These are phyloP conservation scores for Shiraia bambusicola DNA, from an alignment of 2,329 filamentous ascomycete species.

Conservation along the genomic window DNA sequence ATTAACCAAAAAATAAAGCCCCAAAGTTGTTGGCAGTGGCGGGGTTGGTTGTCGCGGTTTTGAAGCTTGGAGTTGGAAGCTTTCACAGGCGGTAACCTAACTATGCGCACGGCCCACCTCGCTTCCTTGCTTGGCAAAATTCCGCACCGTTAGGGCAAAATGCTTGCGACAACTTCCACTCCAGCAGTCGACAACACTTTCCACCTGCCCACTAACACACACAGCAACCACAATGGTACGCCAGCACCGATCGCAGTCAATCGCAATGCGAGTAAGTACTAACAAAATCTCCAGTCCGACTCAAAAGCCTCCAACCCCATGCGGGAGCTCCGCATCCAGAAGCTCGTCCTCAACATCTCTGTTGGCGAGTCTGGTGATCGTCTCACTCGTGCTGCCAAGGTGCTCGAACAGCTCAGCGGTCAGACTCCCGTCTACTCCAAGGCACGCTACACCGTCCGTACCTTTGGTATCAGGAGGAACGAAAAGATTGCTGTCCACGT, in stretches of 20 bases:
- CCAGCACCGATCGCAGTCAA: conserved; percentile 5
- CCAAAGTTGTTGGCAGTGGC: conserved; percentile 17
- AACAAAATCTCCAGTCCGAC: conserved; percentile 38
- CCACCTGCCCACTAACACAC: conserved; percentile 40
- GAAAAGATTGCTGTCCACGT: conserved; percentile 97
- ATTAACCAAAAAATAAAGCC: conserved; percentile 12
- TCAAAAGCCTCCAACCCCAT: conserved; percentile 92
- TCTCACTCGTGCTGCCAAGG: conserved; percentile 99
- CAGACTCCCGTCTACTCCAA: conserved; percentile 99
- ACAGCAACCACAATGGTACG: conserved; percentile 46
- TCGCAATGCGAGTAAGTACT: conserved; percentile 20
- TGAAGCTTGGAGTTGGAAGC: conserved; percentile 29
- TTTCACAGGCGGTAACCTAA: conserved; percentile 15
- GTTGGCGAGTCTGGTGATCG: conserved; percentile 99
- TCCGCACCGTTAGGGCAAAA: conserved; percentile 28
- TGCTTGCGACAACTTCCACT: conserved; percentile 22
- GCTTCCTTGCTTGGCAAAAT: conserved; percentile 13
- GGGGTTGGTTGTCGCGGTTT: conserved; percentile 21
- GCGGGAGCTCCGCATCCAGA: conserved; percentile 99
- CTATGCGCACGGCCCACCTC: conserved; percentile 15
- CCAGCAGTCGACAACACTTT: conserved; percentile 34
- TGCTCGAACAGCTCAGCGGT: conserved; percentile 98
- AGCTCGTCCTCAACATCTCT: conserved; percentile 99
- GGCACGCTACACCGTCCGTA: conserved; percentile 99
- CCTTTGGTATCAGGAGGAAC: conserved; percentile 99